Evolutionary conservation across 2,329 filamentous ascomycete genomes (phyloP).

Genomic region (Coleophoma cylindrospora): DNA sequence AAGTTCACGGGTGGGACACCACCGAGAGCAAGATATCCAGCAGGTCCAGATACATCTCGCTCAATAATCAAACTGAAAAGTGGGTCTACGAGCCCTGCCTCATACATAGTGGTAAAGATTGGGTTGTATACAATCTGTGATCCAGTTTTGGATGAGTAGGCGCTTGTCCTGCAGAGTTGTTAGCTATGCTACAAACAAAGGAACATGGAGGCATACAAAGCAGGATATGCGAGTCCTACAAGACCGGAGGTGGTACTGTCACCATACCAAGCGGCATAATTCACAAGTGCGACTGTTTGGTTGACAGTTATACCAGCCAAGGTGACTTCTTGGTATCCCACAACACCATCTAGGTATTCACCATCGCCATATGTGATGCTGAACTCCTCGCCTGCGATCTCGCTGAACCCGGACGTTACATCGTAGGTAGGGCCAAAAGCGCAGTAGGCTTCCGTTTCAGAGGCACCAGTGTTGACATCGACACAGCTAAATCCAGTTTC

Average conservation of each 20-base stretch:
- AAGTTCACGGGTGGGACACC: conserved; percentile 39
- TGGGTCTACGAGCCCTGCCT: conserved; percentile 34
- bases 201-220: conserved; percentile 20
- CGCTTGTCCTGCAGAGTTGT: conserved; percentile 18
- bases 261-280: conserved; percentile 35
- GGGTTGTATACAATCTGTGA: conserved; percentile 36
- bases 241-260: conserved; percentile 41
- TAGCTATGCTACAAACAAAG: not conserved
- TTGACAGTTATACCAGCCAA: conserved; percentile 40
- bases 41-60: conserved; percentile 23
- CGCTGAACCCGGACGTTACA: conserved; percentile 26
- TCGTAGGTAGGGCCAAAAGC: conserved; percentile 9
- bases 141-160: conserved; percentile 12
- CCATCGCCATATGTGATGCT: conserved; percentile 38
- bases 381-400: conserved; percentile 34
- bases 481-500: conserved; percentile 28
- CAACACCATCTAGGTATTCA: conserved; percentile 31
- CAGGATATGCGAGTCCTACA: conserved; percentile 44
- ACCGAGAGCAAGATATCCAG: conserved; percentile 42
- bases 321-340: conserved; percentile 34
- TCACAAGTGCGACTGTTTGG: conserved; percentile 41
- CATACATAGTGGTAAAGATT: conserved; percentile 42
- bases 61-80: conserved; percentile 44
- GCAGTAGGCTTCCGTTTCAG: conserved; percentile 4
- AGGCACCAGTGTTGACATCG: conserved; percentile 17